Evolutionary conservation across 1,139 yeast genomes (phyloP).

Genomic region (Spathaspora sp.): DNA sequence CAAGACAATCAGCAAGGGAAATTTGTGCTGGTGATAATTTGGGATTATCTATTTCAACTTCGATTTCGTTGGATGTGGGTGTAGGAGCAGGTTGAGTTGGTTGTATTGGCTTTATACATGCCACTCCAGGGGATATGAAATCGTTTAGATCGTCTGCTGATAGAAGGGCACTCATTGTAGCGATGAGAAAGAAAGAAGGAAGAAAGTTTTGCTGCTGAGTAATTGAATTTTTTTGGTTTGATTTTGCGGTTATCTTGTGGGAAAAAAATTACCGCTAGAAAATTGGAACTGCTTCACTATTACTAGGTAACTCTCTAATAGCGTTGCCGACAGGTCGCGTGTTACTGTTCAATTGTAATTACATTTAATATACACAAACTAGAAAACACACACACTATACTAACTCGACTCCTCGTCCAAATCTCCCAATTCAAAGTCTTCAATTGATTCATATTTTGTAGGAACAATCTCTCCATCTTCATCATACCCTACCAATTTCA

Average conservation of each 20-base stretch:
- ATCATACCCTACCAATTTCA: constrained; percentile 49
- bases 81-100: constrained; percentile 4
- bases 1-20: constrained; percentile 87
- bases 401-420: constrained; percentile 20
- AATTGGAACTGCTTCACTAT: background rate
- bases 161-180: constrained; percentile 75
- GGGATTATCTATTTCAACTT: constrained; percentile 67
- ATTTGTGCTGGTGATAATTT: constrained; percentile 85
- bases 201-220: constrained; percentile 6
- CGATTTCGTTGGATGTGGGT: constrained; percentile 42
- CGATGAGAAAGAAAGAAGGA: background rate
- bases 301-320: background rate
- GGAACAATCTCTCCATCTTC: constrained; percentile 35
- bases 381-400: too few species aligned
- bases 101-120: constrained; percentile 73
- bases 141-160: constrained; percentile 92
- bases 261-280: background rate
- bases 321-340: background rate
- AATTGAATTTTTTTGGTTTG: background rate
- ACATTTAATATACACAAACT: too few species aligned
- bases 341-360: too few species aligned
- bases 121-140: constrained; percentile 90
- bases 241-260: background rate
- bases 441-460: constrained; percentile 17
- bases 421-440: constrained; percentile 38